Evolutionary conservation across 176 grass and related monocot species (phyloP), one percentile per base, ranked within the genome.

Genomic region (Zoysia japonica): DNA sequence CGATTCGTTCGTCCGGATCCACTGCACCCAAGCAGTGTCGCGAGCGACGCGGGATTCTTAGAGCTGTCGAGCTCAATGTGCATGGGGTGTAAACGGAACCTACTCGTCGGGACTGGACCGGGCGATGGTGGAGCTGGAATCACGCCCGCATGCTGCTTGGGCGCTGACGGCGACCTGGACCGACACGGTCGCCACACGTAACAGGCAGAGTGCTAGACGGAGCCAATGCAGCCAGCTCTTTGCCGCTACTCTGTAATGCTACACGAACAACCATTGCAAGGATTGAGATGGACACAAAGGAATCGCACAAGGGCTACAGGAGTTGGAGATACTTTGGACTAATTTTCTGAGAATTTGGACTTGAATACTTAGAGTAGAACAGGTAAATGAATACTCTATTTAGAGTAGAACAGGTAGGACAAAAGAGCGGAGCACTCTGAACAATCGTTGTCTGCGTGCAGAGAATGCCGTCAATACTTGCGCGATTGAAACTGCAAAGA

Each of bases 111-210:
- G 36, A 10, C 53, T 43, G 82, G 65, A 52, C 65, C 64, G 51
- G 62, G 3, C 50, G 71, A 28, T 28, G 28, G 61, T 39, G 42
- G 19, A 7, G 7, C 43, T 5, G 16, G 71, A 9, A 6, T 15
- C 42, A 48, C 12, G 56, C 65, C 13, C 28, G 6, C 68, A 10
- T 15, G 40, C 51, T 52, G 60, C 68, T 44, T 19, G 39, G 15
- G 52, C 52, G 74, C 59, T 41, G 82, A 63, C n/a, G 11, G 66
- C 45, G 66, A 63, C 65, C 55, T 9, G 19, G 28, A 28, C 0
- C 2, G 28, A 28, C 54, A 76, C 63, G 78, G 78, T 86, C 78
- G 78, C 63, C 16, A 15, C 54, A 80, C 78, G 28, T 54, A 61
- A 60, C 69, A 35, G 1, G 52, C 3, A 48, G 11, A 28, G 28